Conservation (phyloP, 2,329 filamentous ascomycete genomes). For the Scedosporium apiospermum region DNA sequence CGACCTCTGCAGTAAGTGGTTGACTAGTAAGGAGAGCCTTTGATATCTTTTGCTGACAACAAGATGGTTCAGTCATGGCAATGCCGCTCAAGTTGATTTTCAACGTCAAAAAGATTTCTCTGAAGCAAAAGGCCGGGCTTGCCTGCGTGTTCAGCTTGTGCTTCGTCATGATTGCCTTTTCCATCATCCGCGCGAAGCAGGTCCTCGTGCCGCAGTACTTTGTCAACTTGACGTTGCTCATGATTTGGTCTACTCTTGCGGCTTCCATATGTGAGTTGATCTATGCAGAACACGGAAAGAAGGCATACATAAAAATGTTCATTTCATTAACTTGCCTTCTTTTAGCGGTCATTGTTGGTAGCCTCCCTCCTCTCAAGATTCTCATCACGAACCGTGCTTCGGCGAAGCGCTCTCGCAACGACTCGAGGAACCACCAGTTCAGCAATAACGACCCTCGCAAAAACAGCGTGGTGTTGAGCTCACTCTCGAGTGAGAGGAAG, state of each 20-base stretch:
- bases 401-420: neutral
- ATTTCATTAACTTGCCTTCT: neutral
- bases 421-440: neutral
- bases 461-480: neutral
- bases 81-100: slow-evolving; percentile 13
- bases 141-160: slow-evolving; percentile 14
- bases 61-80: slow-evolving; percentile 12
- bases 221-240: slow-evolving; percentile 12
- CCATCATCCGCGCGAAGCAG: slow-evolving; percentile 15
- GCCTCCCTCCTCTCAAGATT: slow-evolving; percentile 13
- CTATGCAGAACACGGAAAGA: too few species aligned
- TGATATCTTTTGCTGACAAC: slow-evolving; percentile 10
- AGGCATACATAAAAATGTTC: neutral
- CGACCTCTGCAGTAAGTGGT: slow-evolving; percentile 10
- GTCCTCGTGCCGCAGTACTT: slow-evolving; percentile 10
- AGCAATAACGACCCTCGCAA: neutral
- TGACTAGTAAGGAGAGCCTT: too few species aligned
- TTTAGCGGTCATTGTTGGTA: slow-evolving; percentile 13
- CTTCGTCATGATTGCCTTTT: slow-evolving; percentile 13
- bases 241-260: slow-evolving; percentile 9
- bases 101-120: slow-evolving; percentile 7
- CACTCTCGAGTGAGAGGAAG: neutral
- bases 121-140: slow-evolving; percentile 12
- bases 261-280: slow-evolving; percentile 4
- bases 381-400: slow-evolving; percentile 9